Conservation (phyloP, 805 yeast species). For the Monosporozyma solicola region DNA sequence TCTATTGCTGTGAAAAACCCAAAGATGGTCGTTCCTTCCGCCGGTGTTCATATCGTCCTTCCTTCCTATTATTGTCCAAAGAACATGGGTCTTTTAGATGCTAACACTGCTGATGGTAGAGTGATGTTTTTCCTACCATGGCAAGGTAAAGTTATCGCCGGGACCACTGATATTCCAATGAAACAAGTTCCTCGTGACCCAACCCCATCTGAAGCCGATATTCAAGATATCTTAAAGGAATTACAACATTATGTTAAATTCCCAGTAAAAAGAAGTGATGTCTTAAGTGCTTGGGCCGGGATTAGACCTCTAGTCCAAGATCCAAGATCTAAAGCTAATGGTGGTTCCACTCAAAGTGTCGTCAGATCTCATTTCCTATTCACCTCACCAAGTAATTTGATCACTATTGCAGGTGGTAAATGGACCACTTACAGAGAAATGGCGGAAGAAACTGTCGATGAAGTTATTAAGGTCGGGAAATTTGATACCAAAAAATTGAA, state of each 20-base stretch:
- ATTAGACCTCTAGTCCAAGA: constrained; percentile 90
- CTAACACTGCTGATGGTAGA: constrained; percentile 88
- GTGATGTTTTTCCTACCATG: constrained; percentile 96
- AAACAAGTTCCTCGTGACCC: constrained; percentile 65
- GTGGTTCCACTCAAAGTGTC: constrained; percentile 65
- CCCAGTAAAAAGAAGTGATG: constrained; percentile 84
- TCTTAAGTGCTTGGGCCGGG: constrained; percentile 94
- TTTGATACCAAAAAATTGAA: constrained; percentile 29
- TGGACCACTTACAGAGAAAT: constrained; percentile 98
- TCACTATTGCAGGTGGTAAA: constrained; percentile 93
- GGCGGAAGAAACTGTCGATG: constrained; percentile 90
- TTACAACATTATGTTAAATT: constrained; percentile 83
- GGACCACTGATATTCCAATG: constrained; percentile 90
- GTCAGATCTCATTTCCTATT: constrained; percentile 84
- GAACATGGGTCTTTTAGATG: constrained; percentile 82
- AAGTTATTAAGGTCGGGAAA: constrained; percentile 44
- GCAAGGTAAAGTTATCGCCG: constrained; percentile 95
- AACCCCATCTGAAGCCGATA: constrained; percentile 79
- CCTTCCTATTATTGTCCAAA: constrained; percentile 90
- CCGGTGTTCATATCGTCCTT: constrained; percentile 86
- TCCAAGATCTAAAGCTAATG: constrained; percentile 41
- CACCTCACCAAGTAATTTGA: constrained; percentile 61
- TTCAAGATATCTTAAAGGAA: constrained; percentile 77
- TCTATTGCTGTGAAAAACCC: constrained; percentile 35
- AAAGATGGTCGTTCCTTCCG: constrained; percentile 85